Evolutionary conservation across 2,329 filamentous ascomycete species (phyloP).

Genomic region (Spiromastix sp.): DNA sequence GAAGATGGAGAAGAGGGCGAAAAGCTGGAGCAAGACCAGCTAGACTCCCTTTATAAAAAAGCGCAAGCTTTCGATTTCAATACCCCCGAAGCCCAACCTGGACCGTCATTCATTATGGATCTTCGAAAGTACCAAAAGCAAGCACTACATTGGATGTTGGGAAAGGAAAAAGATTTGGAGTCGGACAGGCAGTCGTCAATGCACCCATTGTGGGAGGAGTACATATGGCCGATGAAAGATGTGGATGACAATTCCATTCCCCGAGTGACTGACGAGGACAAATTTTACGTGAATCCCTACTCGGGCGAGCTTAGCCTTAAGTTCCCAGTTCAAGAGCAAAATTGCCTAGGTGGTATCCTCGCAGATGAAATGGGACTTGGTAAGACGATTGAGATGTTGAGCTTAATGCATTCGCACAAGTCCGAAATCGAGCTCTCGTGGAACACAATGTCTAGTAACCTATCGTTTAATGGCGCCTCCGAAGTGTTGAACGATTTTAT

Average conservation of each 20-base stretch:
- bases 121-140: conserved; percentile 92
- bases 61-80: conserved; percentile 94
- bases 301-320: conserved; percentile 86
- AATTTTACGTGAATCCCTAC: conserved; percentile 95
- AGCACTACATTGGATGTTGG: conserved; percentile 90
- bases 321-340: conserved; percentile 88
- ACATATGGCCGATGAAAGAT: conserved; percentile 78
- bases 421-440: conserved; percentile 35
- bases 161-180: conserved; percentile 75
- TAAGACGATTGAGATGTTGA: conserved; percentile 98
- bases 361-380: conserved; percentile 96
- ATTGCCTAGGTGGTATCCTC: conserved; percentile 84
- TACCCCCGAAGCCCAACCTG: conserved; percentile 77
- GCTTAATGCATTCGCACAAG: conserved; percentile 75
- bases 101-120: conserved; percentile 68
- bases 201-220: conserved; percentile 97
- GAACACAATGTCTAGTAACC: neutral
- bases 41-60: conserved; percentile 88
- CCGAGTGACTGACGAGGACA: conserved; percentile 51
- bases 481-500: conserved; percentile 48
- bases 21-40: conserved; percentile 88
- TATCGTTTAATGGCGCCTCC: neutral
- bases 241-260: conserved; percentile 70
- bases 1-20: conserved; percentile 72
- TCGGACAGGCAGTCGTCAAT: conserved; percentile 67